Percentiles rank a stretch among this genome's conserved stretches.
phyloP scores from a whole-genome alignment of 306 rosid genomes.

The Vachellia collinsii region DNA sequence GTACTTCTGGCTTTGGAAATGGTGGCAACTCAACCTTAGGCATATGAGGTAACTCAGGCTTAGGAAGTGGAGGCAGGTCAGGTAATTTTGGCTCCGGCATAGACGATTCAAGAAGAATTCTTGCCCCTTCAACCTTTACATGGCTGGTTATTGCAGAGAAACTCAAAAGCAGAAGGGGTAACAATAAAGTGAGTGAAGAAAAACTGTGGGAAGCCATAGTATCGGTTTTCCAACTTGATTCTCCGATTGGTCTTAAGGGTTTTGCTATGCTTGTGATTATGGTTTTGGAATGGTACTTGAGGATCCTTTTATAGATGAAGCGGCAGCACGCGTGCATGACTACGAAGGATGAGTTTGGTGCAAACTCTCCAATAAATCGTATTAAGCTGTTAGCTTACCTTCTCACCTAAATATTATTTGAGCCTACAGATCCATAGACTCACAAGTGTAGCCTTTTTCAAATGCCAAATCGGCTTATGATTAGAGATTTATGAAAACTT shows the following conservation, averaged over 20 bases:
- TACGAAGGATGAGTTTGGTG: constrained; percentile 23
- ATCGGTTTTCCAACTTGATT: neutral
- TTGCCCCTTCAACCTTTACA: neutral
- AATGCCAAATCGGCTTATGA: neutral
- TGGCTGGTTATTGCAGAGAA: neutral
- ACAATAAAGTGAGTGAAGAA: neutral
- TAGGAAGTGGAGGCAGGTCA: neutral
- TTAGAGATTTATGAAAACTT: neutral
- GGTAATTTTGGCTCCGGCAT: neutral
- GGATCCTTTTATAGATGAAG: constrained; percentile 43
- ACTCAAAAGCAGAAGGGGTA: constrained; percentile 4
- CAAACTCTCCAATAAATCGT: too few species aligned
- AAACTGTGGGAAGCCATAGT: constrained; percentile 11
- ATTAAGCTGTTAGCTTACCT: neutral
- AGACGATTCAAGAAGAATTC: constrained; percentile 6
- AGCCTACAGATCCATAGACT: neutral
- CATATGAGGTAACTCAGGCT: neutral
- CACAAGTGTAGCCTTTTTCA: neutral
- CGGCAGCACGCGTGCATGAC: neutral
- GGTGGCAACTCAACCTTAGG: too few species aligned
- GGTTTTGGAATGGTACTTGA: neutral
- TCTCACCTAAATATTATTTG: constrained; percentile 12
- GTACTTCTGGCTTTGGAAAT: neutral
- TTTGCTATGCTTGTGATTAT: constrained; percentile 20
- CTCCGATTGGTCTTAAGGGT: neutral